Percentiles rank a stretch among this genome's conserved stretches.
These are phyloP conservation scores for Herpetospermum pedunculosum DNA, from an alignment of 306 rosid species.

Conservation along the genomic window DNA sequence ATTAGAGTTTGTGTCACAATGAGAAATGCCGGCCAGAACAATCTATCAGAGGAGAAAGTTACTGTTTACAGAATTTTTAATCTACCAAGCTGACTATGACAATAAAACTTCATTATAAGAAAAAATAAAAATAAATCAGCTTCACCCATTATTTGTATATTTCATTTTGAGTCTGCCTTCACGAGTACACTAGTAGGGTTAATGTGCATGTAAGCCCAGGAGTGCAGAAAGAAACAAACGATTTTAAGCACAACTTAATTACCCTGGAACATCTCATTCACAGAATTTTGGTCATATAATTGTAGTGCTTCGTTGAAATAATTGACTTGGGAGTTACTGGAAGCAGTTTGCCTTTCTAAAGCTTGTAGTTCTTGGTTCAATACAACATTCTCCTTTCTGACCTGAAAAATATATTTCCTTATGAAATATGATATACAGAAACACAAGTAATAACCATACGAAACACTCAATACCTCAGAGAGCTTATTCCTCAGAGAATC, in stretches of 20 bases:
- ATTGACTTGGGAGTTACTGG: constrained; percentile 21
- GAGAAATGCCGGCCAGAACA: neutral
- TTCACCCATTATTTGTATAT: neutral
- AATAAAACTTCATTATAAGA: neutral
- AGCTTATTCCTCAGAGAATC: constrained; percentile 56
- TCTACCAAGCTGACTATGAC: neutral
- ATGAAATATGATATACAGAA: neutral
- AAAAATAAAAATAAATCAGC: neutral
- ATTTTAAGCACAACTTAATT: constrained; percentile 11
- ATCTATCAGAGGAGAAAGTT: neutral
- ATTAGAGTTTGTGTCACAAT: neutral
- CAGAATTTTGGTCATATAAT: constrained; percentile 20
- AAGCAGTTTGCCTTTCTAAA: constrained; percentile 38
- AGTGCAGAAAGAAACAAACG: neutral
- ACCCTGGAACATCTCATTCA: constrained; percentile 55
- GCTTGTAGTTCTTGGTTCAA: constrained; percentile 51
- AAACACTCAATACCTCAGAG: constrained; percentile 25
- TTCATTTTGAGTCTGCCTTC: neutral
- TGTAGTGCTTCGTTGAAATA: constrained; percentile 40
- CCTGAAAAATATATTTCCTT: constrained; percentile 29
- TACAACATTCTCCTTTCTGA: constrained; percentile 45
- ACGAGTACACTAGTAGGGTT: neutral
- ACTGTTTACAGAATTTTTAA: neutral
- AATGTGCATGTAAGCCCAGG: neutral
- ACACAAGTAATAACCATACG: neutral